phyloP scores from a whole-genome alignment of 306 rosid genomes.

The Fagus crenata region DNA sequence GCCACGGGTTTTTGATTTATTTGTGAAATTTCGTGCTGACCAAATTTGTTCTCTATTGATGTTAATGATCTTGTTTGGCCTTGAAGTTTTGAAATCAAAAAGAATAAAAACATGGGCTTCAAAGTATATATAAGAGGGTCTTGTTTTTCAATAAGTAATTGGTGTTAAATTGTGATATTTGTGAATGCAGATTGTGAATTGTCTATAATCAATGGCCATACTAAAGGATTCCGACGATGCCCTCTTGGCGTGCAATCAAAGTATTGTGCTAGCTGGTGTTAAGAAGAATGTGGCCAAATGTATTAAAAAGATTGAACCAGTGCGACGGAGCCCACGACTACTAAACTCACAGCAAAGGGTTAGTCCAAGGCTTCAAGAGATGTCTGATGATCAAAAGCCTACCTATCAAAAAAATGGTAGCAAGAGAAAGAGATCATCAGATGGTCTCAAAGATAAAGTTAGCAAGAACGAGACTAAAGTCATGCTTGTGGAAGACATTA shows the following conservation, averaged over 20 bases:
- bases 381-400: constrained; percentile 30
- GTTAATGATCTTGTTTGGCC: too few relatives aligned
- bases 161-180: too few relatives aligned
- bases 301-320: neutral
- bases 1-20: too few relatives aligned
- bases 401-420: constrained; percentile 7
- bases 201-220: neutral
- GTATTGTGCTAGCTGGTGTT: too few relatives aligned
- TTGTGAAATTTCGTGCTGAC: too few relatives aligned
- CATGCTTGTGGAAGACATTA: neutral
- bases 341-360: constrained; percentile 10
- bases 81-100: too few relatives aligned
- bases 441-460: neutral
- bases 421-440: constrained; percentile 9
- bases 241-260: too few relatives aligned
- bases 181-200: too few relatives aligned
- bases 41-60: too few relatives aligned
- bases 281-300: neutral
- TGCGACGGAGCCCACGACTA: neutral
- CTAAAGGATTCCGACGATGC: neutral
- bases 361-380: constrained; percentile 29
- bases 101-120: too few relatives aligned
- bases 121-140: neutral
- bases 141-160: neutral
- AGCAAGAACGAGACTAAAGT: constrained; percentile 19